Evolutionary conservation across 306 rosid genomes (phyloP).

Genomic region (Begonia masoniana): DNA sequence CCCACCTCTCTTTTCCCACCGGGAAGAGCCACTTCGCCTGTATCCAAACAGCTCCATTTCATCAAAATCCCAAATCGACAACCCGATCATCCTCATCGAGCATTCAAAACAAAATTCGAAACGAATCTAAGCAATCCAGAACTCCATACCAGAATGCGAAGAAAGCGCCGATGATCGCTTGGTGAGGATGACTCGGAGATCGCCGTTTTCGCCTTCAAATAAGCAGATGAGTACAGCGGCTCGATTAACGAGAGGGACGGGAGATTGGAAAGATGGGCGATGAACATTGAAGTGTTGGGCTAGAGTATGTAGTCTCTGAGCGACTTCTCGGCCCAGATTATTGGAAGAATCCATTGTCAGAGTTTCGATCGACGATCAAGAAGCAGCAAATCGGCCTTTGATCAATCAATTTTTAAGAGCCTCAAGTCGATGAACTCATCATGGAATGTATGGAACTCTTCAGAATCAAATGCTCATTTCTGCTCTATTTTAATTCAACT

Average conservation of each 20-base stretch:
- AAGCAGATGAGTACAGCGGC: constrained; percentile 74
- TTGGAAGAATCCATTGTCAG: not conserved
- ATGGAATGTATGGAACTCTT: no score
- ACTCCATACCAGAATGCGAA: constrained; percentile 43
- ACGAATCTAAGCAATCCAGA: not conserved
- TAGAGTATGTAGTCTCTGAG: constrained; percentile 29
- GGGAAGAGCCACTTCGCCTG: constrained; percentile 84
- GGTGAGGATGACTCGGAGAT: constrained; percentile 77
- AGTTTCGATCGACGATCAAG: no score
- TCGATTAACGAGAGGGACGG: constrained; percentile 19
- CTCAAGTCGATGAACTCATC: no score
- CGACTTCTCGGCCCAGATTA: constrained; percentile 4
- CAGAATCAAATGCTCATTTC: no score
- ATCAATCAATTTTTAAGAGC: no score
- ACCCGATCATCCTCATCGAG: not conserved
- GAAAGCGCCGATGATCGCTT: constrained; percentile 73
- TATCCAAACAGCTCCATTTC: constrained; percentile 11
- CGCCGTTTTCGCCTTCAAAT: constrained; percentile 75
- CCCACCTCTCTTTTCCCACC: constrained; percentile 69
- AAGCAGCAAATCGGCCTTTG: no score
- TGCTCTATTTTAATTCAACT: no score
- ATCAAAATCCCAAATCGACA: not conserved
- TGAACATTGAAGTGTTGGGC: constrained; percentile 23
- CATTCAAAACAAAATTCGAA: not conserved
- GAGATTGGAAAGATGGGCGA: constrained; percentile 1